Evolutionary conservation across 2,329 filamentous ascomycete genomes (phyloP).

Genomic region (Monilinia fructigena): DNA sequence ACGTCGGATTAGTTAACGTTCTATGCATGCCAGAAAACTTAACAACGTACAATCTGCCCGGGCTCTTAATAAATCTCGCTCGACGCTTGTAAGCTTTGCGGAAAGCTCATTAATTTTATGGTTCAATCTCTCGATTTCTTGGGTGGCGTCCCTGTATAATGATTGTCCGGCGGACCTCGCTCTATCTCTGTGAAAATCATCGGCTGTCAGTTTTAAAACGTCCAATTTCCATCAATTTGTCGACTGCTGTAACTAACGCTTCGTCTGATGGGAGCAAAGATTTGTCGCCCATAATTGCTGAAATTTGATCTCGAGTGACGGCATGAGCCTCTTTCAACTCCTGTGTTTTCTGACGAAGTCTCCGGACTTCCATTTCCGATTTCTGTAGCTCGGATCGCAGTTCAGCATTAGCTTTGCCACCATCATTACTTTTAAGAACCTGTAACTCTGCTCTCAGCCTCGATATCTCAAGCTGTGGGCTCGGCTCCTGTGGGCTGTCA

Average conservation of each 20-base stretch:
- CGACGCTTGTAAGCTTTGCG: conserved; percentile 50
- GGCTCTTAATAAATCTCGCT: conserved; percentile 54
- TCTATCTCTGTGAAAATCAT: conserved; percentile 50
- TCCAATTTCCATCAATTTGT: conserved; percentile 40
- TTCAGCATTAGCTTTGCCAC: conserved; percentile 53
- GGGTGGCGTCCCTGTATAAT: conserved; percentile 46
- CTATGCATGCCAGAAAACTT: not conserved
- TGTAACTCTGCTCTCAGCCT: conserved; percentile 62
- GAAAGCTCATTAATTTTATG: conserved; percentile 47
- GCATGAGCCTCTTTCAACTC: conserved; percentile 58
- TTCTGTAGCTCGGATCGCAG: conserved; percentile 58
- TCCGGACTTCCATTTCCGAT: conserved; percentile 50
- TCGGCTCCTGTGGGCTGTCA: conserved; percentile 42
- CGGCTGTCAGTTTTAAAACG: conserved; percentile 46
- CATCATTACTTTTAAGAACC: conserved; percentile 54
- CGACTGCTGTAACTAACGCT: conserved; percentile 51
- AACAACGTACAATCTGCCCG: conserved; percentile 51
- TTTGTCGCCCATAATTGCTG: conserved; percentile 50
- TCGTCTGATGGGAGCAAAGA: conserved; percentile 45
- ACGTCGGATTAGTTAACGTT: conserved; percentile 29
- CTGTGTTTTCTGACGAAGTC: conserved; percentile 55
- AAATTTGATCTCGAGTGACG: conserved; percentile 57
- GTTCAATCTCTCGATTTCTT: conserved; percentile 50
- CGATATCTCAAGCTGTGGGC: conserved; percentile 52
- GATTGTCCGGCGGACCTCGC: conserved; percentile 53